Evolutionary conservation across 352 stramenopile species (phyloP), one percentile per base, ranked within the genome.

Genomic region (Phytophthora vignae): DNA sequence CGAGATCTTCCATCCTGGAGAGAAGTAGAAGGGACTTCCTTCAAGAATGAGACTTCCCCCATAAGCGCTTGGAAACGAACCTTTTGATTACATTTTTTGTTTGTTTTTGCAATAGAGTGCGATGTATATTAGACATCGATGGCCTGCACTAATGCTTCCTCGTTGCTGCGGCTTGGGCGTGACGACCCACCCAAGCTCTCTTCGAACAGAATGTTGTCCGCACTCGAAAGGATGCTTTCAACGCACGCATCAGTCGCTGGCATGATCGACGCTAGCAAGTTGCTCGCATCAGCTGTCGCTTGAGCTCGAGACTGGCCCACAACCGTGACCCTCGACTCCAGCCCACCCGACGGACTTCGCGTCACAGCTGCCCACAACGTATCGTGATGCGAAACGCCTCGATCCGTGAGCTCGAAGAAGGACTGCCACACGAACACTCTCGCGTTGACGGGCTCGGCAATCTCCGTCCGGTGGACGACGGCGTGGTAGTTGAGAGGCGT

Each of bases 331-430:
- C 55, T 58, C 17, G 56, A 67, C 22, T 60, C 49, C n/a, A 71
- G 42, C 0, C 46, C 31, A 31, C 56, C 54, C 0, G 63, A 56
- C 3, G 64, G 57, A 17, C 31, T 58, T 40, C 46, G 50, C 19
- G 56, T 27, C 25, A 77, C 65, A 4, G 60, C 53, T 22, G 52
- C 1, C 71, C 65, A 77, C 56, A 74, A 62, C 3, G 55, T 52
- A 44, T 69, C 59, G 12, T 21, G 46, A 49, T 68, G 22, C 4
- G 38, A 52, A 17, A 38, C 19, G 17, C 17, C 48, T 11, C 10
- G 52, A 27, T 38, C 19, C 4, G 48, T 9, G 2, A 72, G 7
- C 15, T 19, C 36, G 17, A 46, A 63, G 12, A 61, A 36, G 12
- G 69, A 72, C 10, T 62, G 57, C 69, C 69, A 29, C 27, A 29